Percentiles rank a stretch among this genome's conserved stretches.
Evolutionary conservation across 164 flowering plant genomes (phyloP).

Genomic region (Stephania cephalantha): DNA sequence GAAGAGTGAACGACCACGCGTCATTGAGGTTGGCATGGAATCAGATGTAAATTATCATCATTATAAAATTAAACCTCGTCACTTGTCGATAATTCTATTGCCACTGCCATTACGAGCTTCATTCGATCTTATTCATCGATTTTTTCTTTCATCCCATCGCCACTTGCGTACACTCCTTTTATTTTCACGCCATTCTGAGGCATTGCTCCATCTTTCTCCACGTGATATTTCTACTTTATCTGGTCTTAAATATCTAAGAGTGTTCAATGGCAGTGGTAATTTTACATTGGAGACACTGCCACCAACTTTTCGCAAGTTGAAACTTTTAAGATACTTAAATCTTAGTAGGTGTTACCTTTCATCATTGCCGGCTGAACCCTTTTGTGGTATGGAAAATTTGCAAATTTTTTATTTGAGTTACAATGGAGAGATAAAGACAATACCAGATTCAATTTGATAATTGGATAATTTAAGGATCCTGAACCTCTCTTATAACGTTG

Average conservation of each 20-base stretch:
- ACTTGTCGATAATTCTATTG: not conserved
- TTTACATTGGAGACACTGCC: not conserved
- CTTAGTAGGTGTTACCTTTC: not conserved
- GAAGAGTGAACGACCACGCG: not conserved
- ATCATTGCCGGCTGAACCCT: not conserved
- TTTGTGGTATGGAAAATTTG: not conserved
- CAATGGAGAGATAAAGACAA: not conserved
- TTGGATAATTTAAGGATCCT: constrained; percentile 7
- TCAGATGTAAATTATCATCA: not conserved
- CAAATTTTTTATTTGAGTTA: not conserved
- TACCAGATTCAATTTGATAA: not conserved
- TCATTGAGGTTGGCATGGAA: not conserved
- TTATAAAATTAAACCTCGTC: not conserved
- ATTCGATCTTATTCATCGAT: not conserved
- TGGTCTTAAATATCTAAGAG: not conserved
- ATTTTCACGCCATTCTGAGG: not conserved
- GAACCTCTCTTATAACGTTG: not conserved
- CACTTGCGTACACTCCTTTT: not conserved
- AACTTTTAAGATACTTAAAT: not conserved
- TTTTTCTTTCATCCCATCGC: not conserved
- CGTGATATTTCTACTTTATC: not conserved
- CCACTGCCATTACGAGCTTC: not conserved
- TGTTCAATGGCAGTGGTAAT: not conserved
- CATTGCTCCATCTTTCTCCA: not conserved
- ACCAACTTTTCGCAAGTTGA: not conserved